Evolutionary conservation across 2,329 filamentous ascomycete genomes (phyloP).

Genomic region (Ploettnerulaceae sp.): DNA sequence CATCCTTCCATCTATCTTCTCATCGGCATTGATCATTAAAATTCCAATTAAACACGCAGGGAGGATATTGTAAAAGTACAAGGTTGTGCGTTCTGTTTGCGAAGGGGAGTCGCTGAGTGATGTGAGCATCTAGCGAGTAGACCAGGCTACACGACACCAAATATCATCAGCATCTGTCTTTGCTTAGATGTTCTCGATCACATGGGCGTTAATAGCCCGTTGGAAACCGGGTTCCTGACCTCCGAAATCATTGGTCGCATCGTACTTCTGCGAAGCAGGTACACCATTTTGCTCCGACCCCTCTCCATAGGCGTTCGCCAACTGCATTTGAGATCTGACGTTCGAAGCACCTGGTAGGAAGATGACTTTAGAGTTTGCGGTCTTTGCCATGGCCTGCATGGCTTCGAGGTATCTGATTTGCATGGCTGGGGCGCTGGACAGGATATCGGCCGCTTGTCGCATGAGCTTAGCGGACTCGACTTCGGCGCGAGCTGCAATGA

Average conservation of each 20-base stretch:
- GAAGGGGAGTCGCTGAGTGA: not conserved
- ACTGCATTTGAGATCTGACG: conserved; percentile 56
- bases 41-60: not conserved
- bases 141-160: conserved; percentile 26
- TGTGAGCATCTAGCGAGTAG: conserved; percentile 22
- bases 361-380: conserved; percentile 81
- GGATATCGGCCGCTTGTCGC: conserved; percentile 88
- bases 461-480: conserved; percentile 94
- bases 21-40: not conserved
- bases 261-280: conserved; percentile 35
- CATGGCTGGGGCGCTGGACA: conserved; percentile 91
- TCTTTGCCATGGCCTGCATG: conserved; percentile 98
- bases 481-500: conserved; percentile 94
- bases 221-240: conserved; percentile 61
- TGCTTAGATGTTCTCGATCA: conserved; percentile 77
- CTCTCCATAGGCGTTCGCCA: conserved; percentile 49
- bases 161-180: conserved; percentile 21
- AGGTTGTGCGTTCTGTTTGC: not conserved
- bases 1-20: not conserved
- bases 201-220: conserved; percentile 72
- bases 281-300: conserved; percentile 48
- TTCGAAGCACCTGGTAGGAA: conserved; percentile 60
- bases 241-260: conserved; percentile 44
- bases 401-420: conserved; percentile 97
- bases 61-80: conserved; percentile 2